phyloP scores from a whole-genome alignment of 208 protist species.

The Herpetomonas muscarum region DNA sequence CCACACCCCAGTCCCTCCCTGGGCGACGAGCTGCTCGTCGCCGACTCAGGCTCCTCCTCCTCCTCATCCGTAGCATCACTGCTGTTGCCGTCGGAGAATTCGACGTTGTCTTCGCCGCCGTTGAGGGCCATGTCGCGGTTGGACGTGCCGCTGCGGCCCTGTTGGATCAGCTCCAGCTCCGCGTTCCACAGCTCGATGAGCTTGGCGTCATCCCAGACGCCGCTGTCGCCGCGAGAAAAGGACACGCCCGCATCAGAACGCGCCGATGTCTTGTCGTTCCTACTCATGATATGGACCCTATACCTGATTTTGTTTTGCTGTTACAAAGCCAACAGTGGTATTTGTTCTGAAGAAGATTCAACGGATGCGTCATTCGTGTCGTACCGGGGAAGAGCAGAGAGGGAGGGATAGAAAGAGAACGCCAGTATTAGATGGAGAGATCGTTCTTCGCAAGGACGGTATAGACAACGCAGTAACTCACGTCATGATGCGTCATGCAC shows the following conservation, averaged over 20 bases:
- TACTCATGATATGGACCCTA: not conserved
- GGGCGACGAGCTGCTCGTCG: not conserved
- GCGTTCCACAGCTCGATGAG: constrained; percentile 71
- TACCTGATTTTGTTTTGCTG: no score
- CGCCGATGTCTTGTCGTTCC: not conserved
- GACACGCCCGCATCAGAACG: constrained; percentile 7
- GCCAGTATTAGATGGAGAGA: no score
- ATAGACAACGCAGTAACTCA: no score
- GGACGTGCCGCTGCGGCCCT: not conserved
- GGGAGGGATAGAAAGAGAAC: no score
- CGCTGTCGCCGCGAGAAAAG: constrained; percentile 42
- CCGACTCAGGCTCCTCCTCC: not conserved
- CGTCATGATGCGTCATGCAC: no score
- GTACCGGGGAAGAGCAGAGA: no score
- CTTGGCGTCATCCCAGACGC: constrained; percentile 82
- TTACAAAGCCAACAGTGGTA: no score
- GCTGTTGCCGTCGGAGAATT: not conserved
- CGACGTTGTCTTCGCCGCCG: not conserved
- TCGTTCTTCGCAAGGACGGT: no score
- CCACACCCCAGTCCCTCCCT: not conserved
- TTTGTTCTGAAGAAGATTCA: no score
- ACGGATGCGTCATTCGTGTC: no score
- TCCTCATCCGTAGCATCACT: not conserved
- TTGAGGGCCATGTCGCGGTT: not conserved
- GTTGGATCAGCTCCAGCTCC: constrained; percentile 43